phyloP scores from a whole-genome alignment of 306 rosid species.

The Inga leiocalycina region DNA sequence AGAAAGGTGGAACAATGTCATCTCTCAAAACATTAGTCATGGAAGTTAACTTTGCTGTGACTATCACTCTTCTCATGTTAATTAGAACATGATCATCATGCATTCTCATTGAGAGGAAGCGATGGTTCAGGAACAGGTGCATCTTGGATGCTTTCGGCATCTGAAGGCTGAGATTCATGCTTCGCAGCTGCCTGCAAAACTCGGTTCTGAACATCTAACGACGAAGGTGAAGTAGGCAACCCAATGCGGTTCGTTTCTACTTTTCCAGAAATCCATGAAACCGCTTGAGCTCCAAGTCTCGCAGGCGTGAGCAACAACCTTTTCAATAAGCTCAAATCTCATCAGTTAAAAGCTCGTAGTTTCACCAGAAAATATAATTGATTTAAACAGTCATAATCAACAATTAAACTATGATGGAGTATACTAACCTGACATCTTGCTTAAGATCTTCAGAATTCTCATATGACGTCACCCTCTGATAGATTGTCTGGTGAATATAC shows the following conservation, averaged over 20 bases:
- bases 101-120: constrained; percentile 54
- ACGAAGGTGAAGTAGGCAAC: constrained; percentile 91
- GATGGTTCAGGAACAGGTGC: constrained; percentile 45
- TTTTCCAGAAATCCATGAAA: constrained; percentile 92
- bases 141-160: constrained; percentile 60
- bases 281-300: constrained; percentile 71
- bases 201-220: constrained; percentile 85
- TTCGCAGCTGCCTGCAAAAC: constrained; percentile 97
- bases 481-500: constrained; percentile 63
- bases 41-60: constrained; percentile 30
- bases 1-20: constrained; percentile 24
- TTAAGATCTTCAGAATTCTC: constrained; percentile 67
- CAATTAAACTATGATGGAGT: not conserved
- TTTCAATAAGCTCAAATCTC: constrained; percentile 10
- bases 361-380: too few species aligned
- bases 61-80: constrained; percentile 36
- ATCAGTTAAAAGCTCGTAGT: not conserved
- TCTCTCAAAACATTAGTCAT: constrained; percentile 38
- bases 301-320: constrained; percentile 78
- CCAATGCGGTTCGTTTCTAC: constrained; percentile 79
- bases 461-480: constrained; percentile 63
- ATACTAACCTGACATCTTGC: constrained; percentile 66
- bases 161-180: constrained; percentile 93
- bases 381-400: too few species aligned
- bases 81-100: constrained; percentile 38